Conservation (phyloP, 495 filamentous ascomycete species). For the Astrothelium macrocarpum region DNA sequence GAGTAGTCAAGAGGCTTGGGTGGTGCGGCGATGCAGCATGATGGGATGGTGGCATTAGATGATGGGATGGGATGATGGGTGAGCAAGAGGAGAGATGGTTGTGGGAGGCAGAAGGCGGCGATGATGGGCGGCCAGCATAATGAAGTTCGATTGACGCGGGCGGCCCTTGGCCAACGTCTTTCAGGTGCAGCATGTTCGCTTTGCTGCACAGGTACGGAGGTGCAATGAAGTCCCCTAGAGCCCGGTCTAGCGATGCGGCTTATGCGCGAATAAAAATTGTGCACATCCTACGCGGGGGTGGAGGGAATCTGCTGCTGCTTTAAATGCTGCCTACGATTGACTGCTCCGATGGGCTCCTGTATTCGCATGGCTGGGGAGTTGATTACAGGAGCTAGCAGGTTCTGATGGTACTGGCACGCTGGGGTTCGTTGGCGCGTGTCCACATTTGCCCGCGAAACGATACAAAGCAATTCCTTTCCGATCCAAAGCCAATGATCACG, state of each 20-base stretch:
- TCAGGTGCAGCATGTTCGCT: conserved; percentile 5
- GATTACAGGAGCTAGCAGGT: not conserved
- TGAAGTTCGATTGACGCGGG: conserved; percentile 2
- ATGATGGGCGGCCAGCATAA: conserved; percentile 4
- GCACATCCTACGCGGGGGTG: no score
- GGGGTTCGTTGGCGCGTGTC: conserved; percentile 4
- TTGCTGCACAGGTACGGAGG: conserved; percentile 5
- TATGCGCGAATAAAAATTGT: not conserved
- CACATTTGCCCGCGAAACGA: conserved; percentile 3
- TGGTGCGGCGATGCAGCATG: not conserved
- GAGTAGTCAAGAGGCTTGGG: not conserved
- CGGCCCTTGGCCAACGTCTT: conserved; percentile 2
- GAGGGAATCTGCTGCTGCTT: no score
- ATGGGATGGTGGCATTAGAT: not conserved
- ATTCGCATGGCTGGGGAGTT: not conserved
- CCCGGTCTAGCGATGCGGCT: not conserved
- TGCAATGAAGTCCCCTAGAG: not conserved
- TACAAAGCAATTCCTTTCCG: not conserved
- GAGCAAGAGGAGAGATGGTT: not conserved
- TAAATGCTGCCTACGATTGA: no score
- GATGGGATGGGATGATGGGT: not conserved
- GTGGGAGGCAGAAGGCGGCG: not conserved
- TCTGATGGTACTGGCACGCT: not conserved
- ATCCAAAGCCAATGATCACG: not conserved
- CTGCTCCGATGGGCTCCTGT: not conserved